A percentile compares a stretch with the other conserved stretches of the same genome.
Evolutionary conservation across 257 asterid species (phyloP).

Genomic region (Plantago ovata): DNA sequence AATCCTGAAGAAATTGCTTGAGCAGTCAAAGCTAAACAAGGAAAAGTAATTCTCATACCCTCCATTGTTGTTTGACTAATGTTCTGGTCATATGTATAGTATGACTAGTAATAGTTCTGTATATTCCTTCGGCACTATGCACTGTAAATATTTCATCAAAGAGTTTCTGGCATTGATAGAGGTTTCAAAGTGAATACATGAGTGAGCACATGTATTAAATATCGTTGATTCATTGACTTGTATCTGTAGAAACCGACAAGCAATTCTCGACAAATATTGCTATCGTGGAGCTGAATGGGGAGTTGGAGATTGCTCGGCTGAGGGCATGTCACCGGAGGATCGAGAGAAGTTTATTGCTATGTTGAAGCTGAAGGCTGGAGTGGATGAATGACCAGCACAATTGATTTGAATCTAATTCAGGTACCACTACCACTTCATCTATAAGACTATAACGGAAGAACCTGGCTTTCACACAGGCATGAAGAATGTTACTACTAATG

Average conservation of each 20-base stretch:
- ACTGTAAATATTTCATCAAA: not conserved
- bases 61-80: constrained; percentile 5
- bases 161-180: not conserved
- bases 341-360: constrained; percentile 66
- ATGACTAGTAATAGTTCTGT: not conserved
- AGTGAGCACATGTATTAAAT: too few species aligned
- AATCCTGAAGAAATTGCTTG: constrained; percentile 75
- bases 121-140: not conserved
- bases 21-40: constrained; percentile 62
- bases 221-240: too few species aligned
- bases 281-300: constrained; percentile 98
- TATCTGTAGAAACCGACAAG: constrained; percentile 52
- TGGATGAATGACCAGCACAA: constrained; percentile 39
- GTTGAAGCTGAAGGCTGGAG: constrained; percentile 83
- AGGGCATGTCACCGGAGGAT: constrained; percentile 77
- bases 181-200: too few species aligned
- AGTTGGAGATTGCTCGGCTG: constrained; percentile 93
- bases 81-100: not conserved
- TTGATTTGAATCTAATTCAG: not conserved
- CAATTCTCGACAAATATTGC: constrained; percentile 73
- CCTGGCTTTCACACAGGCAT: not conserved
- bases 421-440: not conserved
- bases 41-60: constrained; percentile 51
- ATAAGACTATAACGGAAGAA: not conserved
- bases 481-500: too few species aligned